A percentile compares a stretch with the other conserved stretches of the same genome.
Evolutionary conservation across 768 basidiomycete species (phyloP).

Genomic region (Leccinum subgranulosum): DNA sequence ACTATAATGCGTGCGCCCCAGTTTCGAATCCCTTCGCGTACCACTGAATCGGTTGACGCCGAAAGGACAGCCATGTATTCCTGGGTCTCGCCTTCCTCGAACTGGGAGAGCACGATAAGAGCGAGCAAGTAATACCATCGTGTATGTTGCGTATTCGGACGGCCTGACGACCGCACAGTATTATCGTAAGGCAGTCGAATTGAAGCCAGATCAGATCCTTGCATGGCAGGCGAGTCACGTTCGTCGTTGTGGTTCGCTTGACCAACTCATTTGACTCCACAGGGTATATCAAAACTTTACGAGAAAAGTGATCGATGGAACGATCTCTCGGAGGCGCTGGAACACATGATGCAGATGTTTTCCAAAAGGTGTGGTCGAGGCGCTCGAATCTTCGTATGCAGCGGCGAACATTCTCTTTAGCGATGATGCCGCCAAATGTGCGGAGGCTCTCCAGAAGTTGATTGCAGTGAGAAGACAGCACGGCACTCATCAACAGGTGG

Average conservation of each 20-base stretch:
- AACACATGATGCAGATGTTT: constrained; percentile 56
- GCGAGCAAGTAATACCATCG: constrained; percentile 76
- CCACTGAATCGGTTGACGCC: constrained; percentile 1
- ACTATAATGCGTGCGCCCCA: constrained; percentile 79
- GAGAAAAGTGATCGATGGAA: constrained; percentile 62
- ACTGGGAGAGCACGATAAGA: constrained; percentile 62
- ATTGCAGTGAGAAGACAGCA: constrained; percentile 58
- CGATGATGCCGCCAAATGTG: constrained; percentile 73
- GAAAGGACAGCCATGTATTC: constrained; percentile 68
- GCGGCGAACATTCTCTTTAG: constrained; percentile 37
- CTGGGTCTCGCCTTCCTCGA: constrained; percentile 78
- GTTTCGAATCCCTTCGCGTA: not conserved
- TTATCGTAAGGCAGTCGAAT: constrained; percentile 72
- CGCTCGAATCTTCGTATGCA: not conserved
- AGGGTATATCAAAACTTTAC: constrained; percentile 76
- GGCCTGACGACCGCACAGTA: constrained; percentile 43
- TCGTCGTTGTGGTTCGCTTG: constrained; percentile 6
- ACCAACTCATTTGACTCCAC: constrained; percentile 3
- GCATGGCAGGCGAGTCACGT: constrained; percentile 74
- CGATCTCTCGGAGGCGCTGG: constrained; percentile 50
- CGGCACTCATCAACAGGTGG: constrained; percentile 60
- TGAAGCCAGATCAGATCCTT: constrained; percentile 65
- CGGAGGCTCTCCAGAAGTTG: constrained; percentile 76
- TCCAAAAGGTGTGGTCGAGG: constrained; percentile 48
- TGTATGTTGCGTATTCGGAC: not conserved